These are phyloP conservation scores for Stevia rebaudiana DNA, from an alignment of 140 eudicot genomes.

Conservation along the genomic window DNA sequence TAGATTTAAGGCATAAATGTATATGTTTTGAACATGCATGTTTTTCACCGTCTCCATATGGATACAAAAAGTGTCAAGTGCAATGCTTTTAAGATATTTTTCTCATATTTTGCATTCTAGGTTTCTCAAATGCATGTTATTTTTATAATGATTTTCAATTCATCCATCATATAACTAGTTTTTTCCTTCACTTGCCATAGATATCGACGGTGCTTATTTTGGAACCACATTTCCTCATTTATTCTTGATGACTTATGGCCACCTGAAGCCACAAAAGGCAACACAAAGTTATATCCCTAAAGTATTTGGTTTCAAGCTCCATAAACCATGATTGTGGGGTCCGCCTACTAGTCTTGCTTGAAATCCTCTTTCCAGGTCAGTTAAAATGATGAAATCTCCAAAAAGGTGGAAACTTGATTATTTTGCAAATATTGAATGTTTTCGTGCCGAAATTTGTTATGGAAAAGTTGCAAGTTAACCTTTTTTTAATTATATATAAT, in stretches of 20 bases:
- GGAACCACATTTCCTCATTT: slow-evolving; percentile 97
- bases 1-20: too few species aligned
- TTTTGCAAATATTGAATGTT: slow-evolving; percentile 16
- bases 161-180: background rate
- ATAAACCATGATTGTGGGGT: slow-evolving; percentile 50
- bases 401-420: slow-evolving; percentile 20
- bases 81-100: too few species aligned
- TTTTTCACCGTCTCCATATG: too few species aligned
- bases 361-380: slow-evolving; percentile 22
- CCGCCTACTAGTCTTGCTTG: background rate
- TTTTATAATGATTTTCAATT: too few species aligned
- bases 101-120: too few species aligned
- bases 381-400: slow-evolving; percentile 17
- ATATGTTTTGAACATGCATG: too few species aligned
- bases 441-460: slow-evolving; percentile 23
- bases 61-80: too few species aligned
- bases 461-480: slow-evolving; percentile 35
- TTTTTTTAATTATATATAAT: background rate
- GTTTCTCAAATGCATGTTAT: too few species aligned
- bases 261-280: slow-evolving; percentile 84
- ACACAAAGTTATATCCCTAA: slow-evolving; percentile 68
- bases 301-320: slow-evolving; percentile 94
- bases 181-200: slow-evolving; percentile 63
- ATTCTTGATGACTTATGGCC: slow-evolving; percentile 88
- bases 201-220: slow-evolving; percentile 89